Conservation (phyloP, 163 green algal species). For the Coccomyxa subellipsoidea region DNA sequence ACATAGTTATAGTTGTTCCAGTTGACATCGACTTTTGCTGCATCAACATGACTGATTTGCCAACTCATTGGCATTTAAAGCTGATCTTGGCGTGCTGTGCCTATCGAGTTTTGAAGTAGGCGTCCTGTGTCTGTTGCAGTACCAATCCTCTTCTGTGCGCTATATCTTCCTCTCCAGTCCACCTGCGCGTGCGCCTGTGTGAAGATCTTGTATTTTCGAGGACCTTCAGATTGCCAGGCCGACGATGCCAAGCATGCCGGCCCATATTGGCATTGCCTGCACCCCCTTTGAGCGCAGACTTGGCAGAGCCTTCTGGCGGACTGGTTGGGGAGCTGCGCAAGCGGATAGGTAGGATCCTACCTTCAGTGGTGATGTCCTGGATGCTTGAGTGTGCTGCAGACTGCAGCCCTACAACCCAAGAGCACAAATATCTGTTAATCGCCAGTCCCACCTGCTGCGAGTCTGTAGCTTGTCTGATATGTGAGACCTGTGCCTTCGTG, state of each 20-base stretch:
- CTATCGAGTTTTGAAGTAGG: no score
- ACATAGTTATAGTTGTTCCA: no score
- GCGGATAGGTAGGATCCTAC: slow-evolving; percentile 1
- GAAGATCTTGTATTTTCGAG: not conserved
- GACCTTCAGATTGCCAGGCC: not conserved
- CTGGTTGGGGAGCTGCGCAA: not conserved
- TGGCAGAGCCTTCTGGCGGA: not conserved
- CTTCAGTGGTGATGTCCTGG: no score
- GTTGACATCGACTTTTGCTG: no score
- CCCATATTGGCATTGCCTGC: not conserved
- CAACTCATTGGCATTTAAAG: no score
- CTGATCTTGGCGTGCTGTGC: no score
- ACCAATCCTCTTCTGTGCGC: not conserved
- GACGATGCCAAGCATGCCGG: not conserved
- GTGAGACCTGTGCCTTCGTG: not conserved
- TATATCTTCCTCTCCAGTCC: not conserved
- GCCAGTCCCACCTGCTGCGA: not conserved
- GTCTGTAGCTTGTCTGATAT: not conserved
- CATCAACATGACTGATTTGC: no score
- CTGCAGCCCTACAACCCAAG: not conserved
- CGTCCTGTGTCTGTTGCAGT: not conserved
- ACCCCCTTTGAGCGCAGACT: not conserved
- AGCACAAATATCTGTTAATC: not conserved
- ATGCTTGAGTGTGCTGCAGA: no score
- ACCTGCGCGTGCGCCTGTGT: not conserved